phyloP scores from a whole-genome alignment of 805 yeast species.

The Wickerhamomyces hampshirensis region DNA sequence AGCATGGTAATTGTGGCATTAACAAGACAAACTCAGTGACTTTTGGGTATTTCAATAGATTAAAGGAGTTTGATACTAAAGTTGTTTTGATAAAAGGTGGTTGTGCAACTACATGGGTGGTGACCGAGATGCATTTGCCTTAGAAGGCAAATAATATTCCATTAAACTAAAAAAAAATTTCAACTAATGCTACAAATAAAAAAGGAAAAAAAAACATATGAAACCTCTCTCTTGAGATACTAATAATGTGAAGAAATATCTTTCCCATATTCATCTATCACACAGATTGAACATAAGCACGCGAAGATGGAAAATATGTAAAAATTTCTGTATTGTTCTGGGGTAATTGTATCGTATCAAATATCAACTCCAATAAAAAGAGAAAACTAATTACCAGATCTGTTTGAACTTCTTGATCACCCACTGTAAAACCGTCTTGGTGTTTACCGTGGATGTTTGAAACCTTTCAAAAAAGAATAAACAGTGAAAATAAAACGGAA shows the following conservation, averaged over 20 bases:
- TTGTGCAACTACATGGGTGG: slow-evolving; percentile 66
- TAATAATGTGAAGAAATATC: slow-evolving; percentile 62
- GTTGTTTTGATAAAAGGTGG: slow-evolving; percentile 48
- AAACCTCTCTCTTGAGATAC: no score
- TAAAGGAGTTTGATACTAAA: slow-evolving; percentile 26
- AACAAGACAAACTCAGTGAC: slow-evolving; percentile 15
- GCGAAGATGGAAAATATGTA: slow-evolving; percentile 80
- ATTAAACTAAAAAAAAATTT: neutral
- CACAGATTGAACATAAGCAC: slow-evolving; percentile 20
- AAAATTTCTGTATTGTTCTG: slow-evolving; percentile 50
- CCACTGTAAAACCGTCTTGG: neutral
- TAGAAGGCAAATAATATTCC: no score
- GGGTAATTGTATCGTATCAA: slow-evolving; percentile 57
- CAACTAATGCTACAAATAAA: neutral
- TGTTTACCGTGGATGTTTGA: slow-evolving; percentile 10
- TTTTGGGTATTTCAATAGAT: slow-evolving; percentile 32
- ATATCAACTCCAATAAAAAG: slow-evolving; percentile 12
- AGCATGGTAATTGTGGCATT: slow-evolving; percentile 90
- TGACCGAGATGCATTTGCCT: no score
- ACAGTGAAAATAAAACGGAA: no score
- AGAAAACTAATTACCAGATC: slow-evolving; percentile 3
- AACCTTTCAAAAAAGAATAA: slow-evolving; percentile 15
- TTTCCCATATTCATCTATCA: slow-evolving; percentile 76
- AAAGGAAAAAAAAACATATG: no score
- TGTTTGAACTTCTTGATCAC: slow-evolving; percentile 17